Base-by-base conservation (phyloP, 768 basidiomycete genomes). In the Inosperma sp. region DNA sequence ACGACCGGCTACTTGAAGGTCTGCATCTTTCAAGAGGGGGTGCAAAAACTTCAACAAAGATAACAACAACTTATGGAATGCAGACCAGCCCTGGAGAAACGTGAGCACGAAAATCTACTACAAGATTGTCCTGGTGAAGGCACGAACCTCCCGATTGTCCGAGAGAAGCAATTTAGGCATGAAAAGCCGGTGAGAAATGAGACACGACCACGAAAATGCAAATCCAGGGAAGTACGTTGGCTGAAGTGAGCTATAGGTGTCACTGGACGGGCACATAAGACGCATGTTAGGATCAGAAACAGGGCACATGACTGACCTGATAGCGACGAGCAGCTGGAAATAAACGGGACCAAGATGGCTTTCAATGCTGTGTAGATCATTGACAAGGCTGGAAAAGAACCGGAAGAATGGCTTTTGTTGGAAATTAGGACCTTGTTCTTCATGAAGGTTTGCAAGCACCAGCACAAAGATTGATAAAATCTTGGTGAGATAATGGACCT, bases 351-450 rank as follows among this genome's bases (percentile, higher is more conserved):
- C 93, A 7, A 98, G 78, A 61, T 84, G 84, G 21, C 78, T 74
- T 68, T 96, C 93, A 59, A 98, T 85, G 23, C 83, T 69, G 56
- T 92, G 86, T 29, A 99, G 69, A 65, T 99, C 96, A 57, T 89
- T 93, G 65, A 99, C 74, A 49, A 99, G 79, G 63, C 90, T 94
- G 12, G 94, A 97, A 75, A 98, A 98, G 73, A 99, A 95, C 47
- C 96, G 82, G 74, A 94, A 95, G 76, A 97, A 98, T 0, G 96
- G 95, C 67, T 97, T 93, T 68, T 95, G 93, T 61, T 94, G 87
- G 78, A 99, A 99, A 48, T 82, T 76, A 0, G 81, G 73, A 3
- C 92, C 93, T 66, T 93, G 88, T 62, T 97, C 93, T 69, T 97
- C 93, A 62, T 99, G 95, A 68, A 86, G 78, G 60, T 93, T 92